Evolutionary conservation across 257 asterid genomes (phyloP).

Genomic region (Nicotiana paniculata): DNA sequence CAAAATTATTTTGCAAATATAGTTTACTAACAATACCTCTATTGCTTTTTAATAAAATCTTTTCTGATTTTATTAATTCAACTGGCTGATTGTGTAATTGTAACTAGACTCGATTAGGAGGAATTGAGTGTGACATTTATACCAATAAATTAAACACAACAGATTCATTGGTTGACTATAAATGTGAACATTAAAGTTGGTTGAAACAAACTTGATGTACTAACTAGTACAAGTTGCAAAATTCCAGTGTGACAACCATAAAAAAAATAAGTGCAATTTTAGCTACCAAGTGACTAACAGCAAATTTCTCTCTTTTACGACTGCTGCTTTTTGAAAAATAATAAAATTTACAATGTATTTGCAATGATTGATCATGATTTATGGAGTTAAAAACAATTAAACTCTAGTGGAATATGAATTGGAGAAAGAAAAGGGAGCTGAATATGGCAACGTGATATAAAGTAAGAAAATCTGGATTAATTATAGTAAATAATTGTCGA

Average conservation of each 20-base stretch:
- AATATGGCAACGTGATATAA: not conserved
- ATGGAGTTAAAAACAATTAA: not conserved
- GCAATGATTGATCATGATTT: not conserved
- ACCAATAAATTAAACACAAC: not conserved
- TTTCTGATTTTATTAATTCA: no score
- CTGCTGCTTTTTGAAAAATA: not conserved
- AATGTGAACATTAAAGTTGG: not conserved
- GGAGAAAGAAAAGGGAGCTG: not conserved
- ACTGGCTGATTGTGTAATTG: not conserved
- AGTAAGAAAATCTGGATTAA: not conserved
- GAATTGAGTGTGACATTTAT: not conserved
- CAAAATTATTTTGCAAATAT: no score
- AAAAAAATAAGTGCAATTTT: not conserved
- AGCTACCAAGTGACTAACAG: constrained; percentile 9
- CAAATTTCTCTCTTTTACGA: not conserved
- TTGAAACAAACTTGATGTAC: not conserved
- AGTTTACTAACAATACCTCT: no score
- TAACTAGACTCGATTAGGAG: not conserved
- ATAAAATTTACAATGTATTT: not conserved
- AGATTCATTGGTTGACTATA: not conserved
- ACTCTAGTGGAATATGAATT: not conserved
- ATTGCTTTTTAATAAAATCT: no score
- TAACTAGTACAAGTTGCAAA: not conserved
- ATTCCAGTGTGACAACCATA: not conserved
- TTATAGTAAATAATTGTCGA: not conserved